phyloP scores from a whole-genome alignment of 345 rosid genomes.

The Eucalyptus regnans region DNA sequence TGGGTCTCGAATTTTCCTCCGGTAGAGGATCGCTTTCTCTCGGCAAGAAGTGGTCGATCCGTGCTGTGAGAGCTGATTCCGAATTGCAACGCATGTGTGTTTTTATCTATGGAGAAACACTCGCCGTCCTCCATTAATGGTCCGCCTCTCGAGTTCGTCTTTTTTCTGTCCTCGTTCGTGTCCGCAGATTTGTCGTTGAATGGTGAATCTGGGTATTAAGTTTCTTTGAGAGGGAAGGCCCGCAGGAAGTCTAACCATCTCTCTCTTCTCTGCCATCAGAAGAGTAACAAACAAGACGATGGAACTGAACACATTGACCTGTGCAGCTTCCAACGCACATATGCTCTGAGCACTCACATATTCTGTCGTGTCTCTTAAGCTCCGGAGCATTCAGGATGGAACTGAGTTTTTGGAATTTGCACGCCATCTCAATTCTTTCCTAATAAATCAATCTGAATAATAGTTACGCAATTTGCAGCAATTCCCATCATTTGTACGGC shows the following conservation, averaged over 20 bases:
- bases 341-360: background rate
- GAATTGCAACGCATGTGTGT: background rate
- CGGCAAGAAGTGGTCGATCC: background rate
- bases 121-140: background rate
- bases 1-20: background rate
- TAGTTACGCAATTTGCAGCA: too few species aligned
- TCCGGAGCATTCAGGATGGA: too few species aligned
- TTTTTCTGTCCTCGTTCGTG: background rate
- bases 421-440: background rate
- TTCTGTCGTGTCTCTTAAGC: background rate
- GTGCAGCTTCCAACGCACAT: background rate
- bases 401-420: background rate
- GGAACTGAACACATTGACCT: background rate
- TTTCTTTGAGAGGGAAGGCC: background rate
- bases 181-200: background rate
- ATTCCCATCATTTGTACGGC: too few species aligned
- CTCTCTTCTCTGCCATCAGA: background rate
- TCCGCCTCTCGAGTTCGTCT: background rate
- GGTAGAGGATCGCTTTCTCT: background rate
- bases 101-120: background rate
- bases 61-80: background rate
- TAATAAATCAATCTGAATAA: too few species aligned
- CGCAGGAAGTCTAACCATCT: background rate
- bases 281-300: background rate
- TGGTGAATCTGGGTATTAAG: background rate